Evolutionary conservation across 2,329 filamentous ascomycete species (phyloP).

Genomic region (Arthrobotrys megalospora): DNA sequence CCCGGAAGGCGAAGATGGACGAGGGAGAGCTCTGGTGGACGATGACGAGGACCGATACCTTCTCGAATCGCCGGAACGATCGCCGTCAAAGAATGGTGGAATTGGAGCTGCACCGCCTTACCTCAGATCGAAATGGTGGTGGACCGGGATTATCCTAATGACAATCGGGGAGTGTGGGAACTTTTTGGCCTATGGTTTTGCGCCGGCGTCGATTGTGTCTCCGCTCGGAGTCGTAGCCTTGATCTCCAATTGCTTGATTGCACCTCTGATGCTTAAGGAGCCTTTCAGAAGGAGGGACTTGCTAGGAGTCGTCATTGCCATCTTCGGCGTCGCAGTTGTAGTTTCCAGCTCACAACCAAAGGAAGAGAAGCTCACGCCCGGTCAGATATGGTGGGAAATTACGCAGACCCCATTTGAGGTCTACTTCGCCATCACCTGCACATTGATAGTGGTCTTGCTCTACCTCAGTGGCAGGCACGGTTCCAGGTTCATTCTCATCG

Average conservation of each 20-base stretch:
- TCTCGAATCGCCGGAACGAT: constrained; percentile 57
- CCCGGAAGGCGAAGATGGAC: constrained; percentile 65
- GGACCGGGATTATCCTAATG: constrained; percentile 93
- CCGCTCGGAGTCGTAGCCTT: constrained; percentile 96
- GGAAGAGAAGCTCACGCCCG: constrained; percentile 77
- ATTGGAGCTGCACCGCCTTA: constrained; percentile 75
- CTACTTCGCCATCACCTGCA: constrained; percentile 83
- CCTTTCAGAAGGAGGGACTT: constrained; percentile 86
- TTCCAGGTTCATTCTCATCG: constrained; percentile 87
- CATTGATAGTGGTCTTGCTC: constrained; percentile 82
- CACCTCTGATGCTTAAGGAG: constrained; percentile 93
- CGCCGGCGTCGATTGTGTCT: constrained; percentile 96
- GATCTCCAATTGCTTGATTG: constrained; percentile 96
- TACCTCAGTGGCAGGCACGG: constrained; percentile 87
- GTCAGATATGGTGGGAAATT: constrained; percentile 91
- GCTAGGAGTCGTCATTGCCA: constrained; percentile 87
- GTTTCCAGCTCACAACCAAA: constrained; percentile 80
- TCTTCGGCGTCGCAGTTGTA: constrained; percentile 89
- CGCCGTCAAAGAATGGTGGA: constrained; percentile 65
- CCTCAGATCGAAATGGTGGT: constrained; percentile 94
- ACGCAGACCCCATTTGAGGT: constrained; percentile 90
- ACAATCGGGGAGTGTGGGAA: constrained; percentile 94
- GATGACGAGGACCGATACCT: constrained; percentile 55
- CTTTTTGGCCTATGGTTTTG: constrained; percentile 97
- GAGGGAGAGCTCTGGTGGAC: constrained; percentile 21